A percentile compares a stretch with the other conserved stretches of the same genome.
These are phyloP conservation scores for Vaccinium macrocarpon DNA, from an alignment of 148 eudicot genomes.

Conservation along the genomic window DNA sequence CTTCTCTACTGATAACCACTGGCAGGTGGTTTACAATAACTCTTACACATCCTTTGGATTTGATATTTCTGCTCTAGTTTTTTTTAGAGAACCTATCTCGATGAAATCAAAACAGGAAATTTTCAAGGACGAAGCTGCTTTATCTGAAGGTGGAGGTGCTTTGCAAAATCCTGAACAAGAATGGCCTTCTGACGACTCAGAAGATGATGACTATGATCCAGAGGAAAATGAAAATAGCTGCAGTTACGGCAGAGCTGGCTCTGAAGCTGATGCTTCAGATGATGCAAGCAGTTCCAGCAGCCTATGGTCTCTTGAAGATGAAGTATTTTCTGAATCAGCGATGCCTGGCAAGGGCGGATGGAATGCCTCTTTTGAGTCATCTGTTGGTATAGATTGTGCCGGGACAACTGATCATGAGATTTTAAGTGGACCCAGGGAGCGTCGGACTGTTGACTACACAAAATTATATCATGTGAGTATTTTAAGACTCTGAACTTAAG, in stretches of 20 bases:
- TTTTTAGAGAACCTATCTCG: not conserved
- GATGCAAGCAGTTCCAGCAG: conserved; percentile 51
- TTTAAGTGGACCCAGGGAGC: conserved; percentile 65
- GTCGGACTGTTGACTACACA: conserved; percentile 69
- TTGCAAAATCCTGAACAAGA: conserved; percentile 52
- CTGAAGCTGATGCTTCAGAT: conserved; percentile 35
- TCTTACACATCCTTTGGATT: not conserved
- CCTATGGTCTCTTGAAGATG: conserved; percentile 69
- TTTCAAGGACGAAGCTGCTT: conserved; percentile 79
- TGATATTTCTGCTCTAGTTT: not conserved
- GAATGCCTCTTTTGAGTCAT: conserved; percentile 24
- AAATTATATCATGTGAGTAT: conserved; percentile 80
- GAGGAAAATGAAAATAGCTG: conserved; percentile 41
- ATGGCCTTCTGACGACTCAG: conserved; percentile 98
- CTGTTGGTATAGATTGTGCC: conserved; percentile 34
- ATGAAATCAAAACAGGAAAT: conserved; percentile 53
- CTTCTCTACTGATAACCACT: conserved; percentile 51
- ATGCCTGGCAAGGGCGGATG: conserved; percentile 25
- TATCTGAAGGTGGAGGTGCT: conserved; percentile 47
- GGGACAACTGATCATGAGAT: conserved; percentile 51
- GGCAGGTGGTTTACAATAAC: conserved; percentile 63
- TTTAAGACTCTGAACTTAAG: not conserved
- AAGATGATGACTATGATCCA: conserved; percentile 87
- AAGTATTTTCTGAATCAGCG: conserved; percentile 41
- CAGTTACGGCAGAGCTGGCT: conserved; percentile 28